Percentiles rank a stretch among this genome's conserved stretches.
Evolutionary conservation across 2,329 filamentous ascomycete species (phyloP).

Genomic region (Hymenoscyphus infarciens): DNA sequence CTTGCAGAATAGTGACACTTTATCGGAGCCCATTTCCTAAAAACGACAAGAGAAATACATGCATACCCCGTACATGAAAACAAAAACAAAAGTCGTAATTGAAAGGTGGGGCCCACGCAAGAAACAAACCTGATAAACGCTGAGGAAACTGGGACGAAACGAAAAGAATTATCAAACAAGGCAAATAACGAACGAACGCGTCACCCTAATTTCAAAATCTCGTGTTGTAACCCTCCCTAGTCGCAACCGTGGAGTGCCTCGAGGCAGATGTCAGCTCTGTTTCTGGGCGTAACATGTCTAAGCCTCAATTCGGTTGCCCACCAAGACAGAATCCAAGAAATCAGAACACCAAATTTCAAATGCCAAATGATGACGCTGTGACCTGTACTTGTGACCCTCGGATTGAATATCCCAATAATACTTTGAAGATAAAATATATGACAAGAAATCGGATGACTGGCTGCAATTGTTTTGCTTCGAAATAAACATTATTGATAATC

Average conservation of each 20-base stretch:
- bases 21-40: not conserved
- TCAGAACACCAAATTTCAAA: not conserved
- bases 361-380: not conserved
- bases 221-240: not conserved
- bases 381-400: not conserved
- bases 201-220: not conserved
- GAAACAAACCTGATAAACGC: not conserved
- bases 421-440: not conserved
- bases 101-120: not conserved
- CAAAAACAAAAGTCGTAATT: not conserved
- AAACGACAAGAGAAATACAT: not conserved
- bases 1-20: not conserved
- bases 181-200: not conserved
- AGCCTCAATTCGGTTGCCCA: not conserved
- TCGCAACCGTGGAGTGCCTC: not conserved
- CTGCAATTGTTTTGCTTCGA: not conserved
- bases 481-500: constrained; percentile 1
- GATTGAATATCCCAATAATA: not conserved
- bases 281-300: not conserved
- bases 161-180: not conserved
- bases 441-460: not conserved
- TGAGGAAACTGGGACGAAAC: not conserved
- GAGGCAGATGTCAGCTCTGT: not conserved
- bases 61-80: not conserved
- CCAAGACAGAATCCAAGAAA: not conserved